Evolutionary conservation across 2,329 filamentous ascomycete genomes (phyloP).

Genomic region (Colletotrichum higginsianum): DNA sequence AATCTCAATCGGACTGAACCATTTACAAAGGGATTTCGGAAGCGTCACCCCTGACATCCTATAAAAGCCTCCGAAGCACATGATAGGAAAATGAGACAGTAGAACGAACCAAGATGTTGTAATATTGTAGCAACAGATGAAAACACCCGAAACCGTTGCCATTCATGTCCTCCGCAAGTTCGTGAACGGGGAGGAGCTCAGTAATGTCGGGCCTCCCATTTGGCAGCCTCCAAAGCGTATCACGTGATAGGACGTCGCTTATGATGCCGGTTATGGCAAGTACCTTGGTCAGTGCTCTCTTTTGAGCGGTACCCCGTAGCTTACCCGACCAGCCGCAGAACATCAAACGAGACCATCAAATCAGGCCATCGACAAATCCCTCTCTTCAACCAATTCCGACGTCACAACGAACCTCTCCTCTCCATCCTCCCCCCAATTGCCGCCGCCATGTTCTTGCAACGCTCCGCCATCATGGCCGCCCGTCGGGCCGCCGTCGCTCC

Average conservation of each 20-base stretch:
- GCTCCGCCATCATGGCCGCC: slow-evolving; percentile 72
- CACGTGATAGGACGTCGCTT: slow-evolving; percentile 40
- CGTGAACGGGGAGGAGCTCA: neutral
- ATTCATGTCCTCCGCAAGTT: neutral
- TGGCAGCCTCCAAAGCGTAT: neutral
- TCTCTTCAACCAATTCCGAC: slow-evolving; percentile 49
- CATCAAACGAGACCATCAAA: slow-evolving; percentile 53
- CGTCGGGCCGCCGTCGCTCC: slow-evolving; percentile 71
- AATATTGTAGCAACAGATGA: neutral
- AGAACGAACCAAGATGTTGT: neutral
- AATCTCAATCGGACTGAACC: neutral
- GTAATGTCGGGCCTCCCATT: slow-evolving; percentile 37
- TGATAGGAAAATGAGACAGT: neutral
- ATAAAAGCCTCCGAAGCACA: no score
- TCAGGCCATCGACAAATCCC: slow-evolving; percentile 66
- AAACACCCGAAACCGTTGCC: neutral
- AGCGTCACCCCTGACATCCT: neutral
- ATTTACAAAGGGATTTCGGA: neutral
- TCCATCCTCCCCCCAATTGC: slow-evolving; percentile 45
- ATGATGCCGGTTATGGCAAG: slow-evolving; percentile 44
- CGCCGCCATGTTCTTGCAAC: slow-evolving; percentile 74
- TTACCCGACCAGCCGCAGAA: slow-evolving; percentile 42
- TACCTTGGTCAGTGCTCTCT: slow-evolving; percentile 43
- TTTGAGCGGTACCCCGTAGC: slow-evolving; percentile 34
- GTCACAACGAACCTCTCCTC: slow-evolving; percentile 42